Percentiles rank a stretch among this genome's conserved stretches.
phyloP scores from a whole-genome alignment of 129 eudicot genomes.

The Heracleum sosnowskyi region DNA sequence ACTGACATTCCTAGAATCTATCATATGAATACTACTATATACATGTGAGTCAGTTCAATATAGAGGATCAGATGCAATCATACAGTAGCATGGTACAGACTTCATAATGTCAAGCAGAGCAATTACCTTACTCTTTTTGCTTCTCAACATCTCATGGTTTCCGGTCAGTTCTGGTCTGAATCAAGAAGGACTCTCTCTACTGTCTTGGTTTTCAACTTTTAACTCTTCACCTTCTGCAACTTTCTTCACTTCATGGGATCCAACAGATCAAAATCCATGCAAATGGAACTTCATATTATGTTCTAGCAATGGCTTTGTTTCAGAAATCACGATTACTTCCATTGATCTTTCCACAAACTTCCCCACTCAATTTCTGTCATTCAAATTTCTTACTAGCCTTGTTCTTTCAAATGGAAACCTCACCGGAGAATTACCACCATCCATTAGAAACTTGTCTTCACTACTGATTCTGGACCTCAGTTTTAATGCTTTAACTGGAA shows the following conservation, averaged over 20 bases:
- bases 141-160: conserved; percentile 21
- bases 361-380: conserved; percentile 38
- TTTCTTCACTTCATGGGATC: conserved; percentile 41
- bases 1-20: neutral
- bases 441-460: conserved; percentile 26
- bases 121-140: conserved; percentile 22
- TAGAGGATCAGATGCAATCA: conserved; percentile 10
- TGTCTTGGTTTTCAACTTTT: conserved; percentile 48
- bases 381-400: conserved; percentile 27
- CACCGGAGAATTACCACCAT: conserved; percentile 39
- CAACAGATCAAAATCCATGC: conserved; percentile 37
- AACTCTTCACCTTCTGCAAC: conserved; percentile 35
- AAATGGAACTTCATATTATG: conserved; percentile 46
- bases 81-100: conserved; percentile 17
- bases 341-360: conserved; percentile 36
- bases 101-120: conserved; percentile 27
- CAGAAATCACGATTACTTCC: conserved; percentile 39
- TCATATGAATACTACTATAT: neutral
- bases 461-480: conserved; percentile 43
- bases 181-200: conserved; percentile 39
- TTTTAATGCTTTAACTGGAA: conserved; percentile 37
- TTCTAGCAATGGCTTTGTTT: conserved; percentile 31
- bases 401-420: conserved; percentile 36
- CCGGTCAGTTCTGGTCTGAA: conserved; percentile 30
- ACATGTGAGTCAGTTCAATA: neutral